A percentile compares a stretch with the other conserved stretches of the same genome.
Conservation (phyloP, 2,329 filamentous ascomycete species). For the Pseudogymnoascus sp. region DNA sequence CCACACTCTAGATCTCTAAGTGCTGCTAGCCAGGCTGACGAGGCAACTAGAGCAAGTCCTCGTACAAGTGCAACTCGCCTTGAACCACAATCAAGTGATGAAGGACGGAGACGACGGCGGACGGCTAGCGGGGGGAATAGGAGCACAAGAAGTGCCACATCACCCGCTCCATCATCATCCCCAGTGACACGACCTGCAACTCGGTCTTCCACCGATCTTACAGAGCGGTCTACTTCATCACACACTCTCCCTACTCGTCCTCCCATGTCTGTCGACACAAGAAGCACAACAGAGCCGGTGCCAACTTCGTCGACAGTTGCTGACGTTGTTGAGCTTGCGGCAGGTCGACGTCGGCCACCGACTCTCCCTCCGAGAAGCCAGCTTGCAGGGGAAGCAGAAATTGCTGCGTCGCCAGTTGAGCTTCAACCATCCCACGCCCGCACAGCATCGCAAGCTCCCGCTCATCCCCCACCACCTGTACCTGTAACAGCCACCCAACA, state of each 20-base stretch:
- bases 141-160: constrained; percentile 45
- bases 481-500: constrained; percentile 24
- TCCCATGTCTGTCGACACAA: constrained; percentile 14
- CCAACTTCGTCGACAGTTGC: not conserved
- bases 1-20: constrained; percentile 42
- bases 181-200: constrained; percentile 42
- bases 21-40: constrained; percentile 38
- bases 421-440: not conserved
- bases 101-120: constrained; percentile 40
- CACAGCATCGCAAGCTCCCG: not conserved
- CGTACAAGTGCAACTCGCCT: constrained; percentile 40
- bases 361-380: not conserved
- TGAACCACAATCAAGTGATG: constrained; percentile 43
- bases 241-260: constrained; percentile 18
- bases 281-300: constrained; percentile 16
- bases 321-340: not conserved
- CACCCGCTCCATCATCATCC: constrained; percentile 37
- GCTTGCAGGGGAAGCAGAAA: not conserved
- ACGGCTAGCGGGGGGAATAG: constrained; percentile 40
- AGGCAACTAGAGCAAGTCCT: constrained; percentile 43
- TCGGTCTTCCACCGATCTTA: constrained; percentile 60
- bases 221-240: constrained; percentile 32
- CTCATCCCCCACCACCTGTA: constrained; percentile 5
- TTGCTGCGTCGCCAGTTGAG: not conserved
- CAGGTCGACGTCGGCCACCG: not conserved